Conservation (phyloP, 768 basidiomycete genomes). For the Auricularia auricula-judae region DNA sequence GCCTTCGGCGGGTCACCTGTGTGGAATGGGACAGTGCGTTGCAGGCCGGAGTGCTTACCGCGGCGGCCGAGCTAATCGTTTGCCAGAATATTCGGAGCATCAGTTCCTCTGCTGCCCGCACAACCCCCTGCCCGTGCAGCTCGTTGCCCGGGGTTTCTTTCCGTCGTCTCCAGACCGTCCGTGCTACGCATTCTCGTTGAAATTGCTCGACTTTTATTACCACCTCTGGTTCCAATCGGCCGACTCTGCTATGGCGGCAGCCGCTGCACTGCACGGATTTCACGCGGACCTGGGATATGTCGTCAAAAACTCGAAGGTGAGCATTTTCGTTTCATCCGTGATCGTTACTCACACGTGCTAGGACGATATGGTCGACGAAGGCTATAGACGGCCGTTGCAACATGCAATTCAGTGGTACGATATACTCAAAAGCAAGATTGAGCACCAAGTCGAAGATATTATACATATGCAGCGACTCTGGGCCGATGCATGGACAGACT, state of each 20-base stretch:
- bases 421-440: no score
- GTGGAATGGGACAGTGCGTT: no score
- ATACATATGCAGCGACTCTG: no score
- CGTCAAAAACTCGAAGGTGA: slow-evolving; percentile 11
- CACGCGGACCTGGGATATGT: slow-evolving; percentile 19
- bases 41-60: no score
- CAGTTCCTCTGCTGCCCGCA: neutral
- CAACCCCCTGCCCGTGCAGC: neutral
- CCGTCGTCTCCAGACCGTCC: slow-evolving; percentile 19
- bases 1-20: no score
- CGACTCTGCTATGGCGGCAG: slow-evolving; percentile 22
- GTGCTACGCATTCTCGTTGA: slow-evolving; percentile 14
- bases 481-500: no score
- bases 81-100: neutral
- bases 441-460: no score
- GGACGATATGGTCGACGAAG: neutral
- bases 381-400: neutral
- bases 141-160: slow-evolving; percentile 16
- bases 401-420: no score
- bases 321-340: no score
- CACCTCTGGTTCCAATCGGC: slow-evolving; percentile 26
- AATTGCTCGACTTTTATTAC: slow-evolving; percentile 22
- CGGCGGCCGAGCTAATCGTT: no score
- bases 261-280: slow-evolving; percentile 17
- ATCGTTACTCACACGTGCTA: no score